Conservation (phyloP, 2,329 filamentous ascomycete species). For the Colletotrichum sp. region DNA sequence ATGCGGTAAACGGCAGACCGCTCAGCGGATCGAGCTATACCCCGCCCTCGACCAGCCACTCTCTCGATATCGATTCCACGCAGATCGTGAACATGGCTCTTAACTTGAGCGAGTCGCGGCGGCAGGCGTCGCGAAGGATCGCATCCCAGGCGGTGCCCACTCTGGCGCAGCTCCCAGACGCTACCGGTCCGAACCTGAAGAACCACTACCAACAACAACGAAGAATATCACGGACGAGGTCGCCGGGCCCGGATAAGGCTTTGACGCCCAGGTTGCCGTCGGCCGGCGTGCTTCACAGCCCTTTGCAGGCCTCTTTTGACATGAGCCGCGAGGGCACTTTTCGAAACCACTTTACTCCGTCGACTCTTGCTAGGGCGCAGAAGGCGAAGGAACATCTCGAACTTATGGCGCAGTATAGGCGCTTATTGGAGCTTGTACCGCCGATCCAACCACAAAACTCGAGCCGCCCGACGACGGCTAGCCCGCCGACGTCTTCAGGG, state of each 20-base stretch:
- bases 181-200: constrained; percentile 63
- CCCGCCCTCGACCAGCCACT: constrained; percentile 24
- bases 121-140: constrained; percentile 64
- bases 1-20: constrained; percentile 25
- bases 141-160: constrained; percentile 56
- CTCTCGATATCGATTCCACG: constrained; percentile 75
- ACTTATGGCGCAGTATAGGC: constrained; percentile 82
- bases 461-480: constrained; percentile 43
- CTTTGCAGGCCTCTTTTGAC: constrained; percentile 55
- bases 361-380: constrained; percentile 81
- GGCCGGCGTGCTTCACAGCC: constrained; percentile 43
- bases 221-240: constrained; percentile 63
- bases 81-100: constrained; percentile 94
- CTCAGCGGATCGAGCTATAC: constrained; percentile 16
- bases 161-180: constrained; percentile 58
- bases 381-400: constrained; percentile 88
- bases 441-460: constrained; percentile 62
- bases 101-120: constrained; percentile 82
- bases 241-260: constrained; percentile 57
- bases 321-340: constrained; percentile 47
- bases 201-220: constrained; percentile 77
- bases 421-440: constrained; percentile 78
- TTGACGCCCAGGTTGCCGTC: constrained; percentile 45
- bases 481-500: constrained; percentile 45
- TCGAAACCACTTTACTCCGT: constrained; percentile 74